Base-by-base conservation (phyloP, 2,329 filamentous ascomycete species). In the Penicillium aurantiogriseum region DNA sequence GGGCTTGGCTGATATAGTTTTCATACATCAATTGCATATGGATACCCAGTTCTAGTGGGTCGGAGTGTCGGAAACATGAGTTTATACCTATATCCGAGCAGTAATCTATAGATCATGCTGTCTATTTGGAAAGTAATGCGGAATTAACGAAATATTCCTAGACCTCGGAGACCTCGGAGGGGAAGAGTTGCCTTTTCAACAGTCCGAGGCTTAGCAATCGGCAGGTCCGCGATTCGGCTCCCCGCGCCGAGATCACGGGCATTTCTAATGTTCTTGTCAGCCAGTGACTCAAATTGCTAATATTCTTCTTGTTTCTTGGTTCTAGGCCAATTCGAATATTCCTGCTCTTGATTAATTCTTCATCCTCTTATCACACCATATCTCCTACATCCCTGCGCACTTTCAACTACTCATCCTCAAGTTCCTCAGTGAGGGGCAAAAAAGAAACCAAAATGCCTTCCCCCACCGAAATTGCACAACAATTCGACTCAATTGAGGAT, bases 401-500 rank as follows among this genome's bases (percentile, higher is more conserved):
- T 25, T 27, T 21, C 36, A 27, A 23, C 47, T 52, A 31, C 19
- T 21, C 39, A 38, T 56, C 59, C 60, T 58, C 19, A 42, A 59
- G 59, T 64, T 58, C 52, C 58, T 54, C 56, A 59, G 51, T 60
- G 67, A 69, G 67, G 68, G 67, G 69, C 64, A 66, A 62, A 55
- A 60, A 45, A 56, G 42, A 49, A 53, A 35, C 23, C 38, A 51
- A 46, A 29, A 76, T 77, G 74, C 69, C 72, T 59, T 70, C 71
- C 19, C 66, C 71, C 54, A 64, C 67, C 56, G 70, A 74, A 36
- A 60, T 68, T 29, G 63, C 62, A 46, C 69, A 73, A 35, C 69
- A 71, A 57, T 77, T 77, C 52, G 73, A 76, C 58, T 71, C 75
- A 33, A 76, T 77, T 59, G 75, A 77, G 57, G 74, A 77, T 51